phyloP scores from a whole-genome alignment of 495 filamentous ascomycete genomes.

The Acidiella bohemica region DNA sequence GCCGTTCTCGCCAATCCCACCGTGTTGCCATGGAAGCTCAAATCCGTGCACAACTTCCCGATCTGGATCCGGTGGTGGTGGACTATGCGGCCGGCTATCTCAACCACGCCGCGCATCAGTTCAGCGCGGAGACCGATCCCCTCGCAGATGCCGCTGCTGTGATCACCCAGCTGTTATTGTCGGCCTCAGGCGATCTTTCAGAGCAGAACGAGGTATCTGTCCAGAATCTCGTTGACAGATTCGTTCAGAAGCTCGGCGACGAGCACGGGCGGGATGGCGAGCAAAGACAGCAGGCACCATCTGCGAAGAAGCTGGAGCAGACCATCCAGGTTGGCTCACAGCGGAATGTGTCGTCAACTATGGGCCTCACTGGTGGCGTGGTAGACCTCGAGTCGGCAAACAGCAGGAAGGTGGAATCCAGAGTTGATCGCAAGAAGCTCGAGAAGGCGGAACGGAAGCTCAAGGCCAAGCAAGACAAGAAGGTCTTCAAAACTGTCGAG shows the following conservation, averaged over 20 bases:
- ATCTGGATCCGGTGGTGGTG: constrained; percentile 77
- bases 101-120: constrained; percentile 76
- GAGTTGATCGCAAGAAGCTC: constrained; percentile 96
- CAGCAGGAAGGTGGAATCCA: constrained; percentile 83
- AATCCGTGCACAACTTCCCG: constrained; percentile 73
- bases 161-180: constrained; percentile 74
- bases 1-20: not conserved
- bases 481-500: constrained; percentile 91
- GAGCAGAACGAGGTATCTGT: constrained; percentile 60
- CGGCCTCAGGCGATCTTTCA: constrained; percentile 71
- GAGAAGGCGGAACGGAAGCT: constrained; percentile 99
- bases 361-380: constrained; percentile 68
- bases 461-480: constrained; percentile 95
- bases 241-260: constrained; percentile 66
- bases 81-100: constrained; percentile 93
- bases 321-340: constrained; percentile 90
- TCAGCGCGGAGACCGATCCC: constrained; percentile 59
- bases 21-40: constrained; percentile 64
- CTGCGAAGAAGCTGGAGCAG: constrained; percentile 79
- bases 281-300: constrained; percentile 50
- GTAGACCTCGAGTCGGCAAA: constrained; percentile 93
- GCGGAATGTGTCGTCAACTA: constrained; percentile 85
- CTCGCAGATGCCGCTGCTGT: constrained; percentile 71
- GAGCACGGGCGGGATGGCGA: constrained; percentile 61
- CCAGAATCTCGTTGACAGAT: constrained; percentile 74